Percentiles rank a stretch among this genome's conserved stretches.
These are phyloP conservation scores for Cunninghamia lanceolata DNA, from an alignment of 75 land plant genomes.

Conservation along the genomic window DNA sequence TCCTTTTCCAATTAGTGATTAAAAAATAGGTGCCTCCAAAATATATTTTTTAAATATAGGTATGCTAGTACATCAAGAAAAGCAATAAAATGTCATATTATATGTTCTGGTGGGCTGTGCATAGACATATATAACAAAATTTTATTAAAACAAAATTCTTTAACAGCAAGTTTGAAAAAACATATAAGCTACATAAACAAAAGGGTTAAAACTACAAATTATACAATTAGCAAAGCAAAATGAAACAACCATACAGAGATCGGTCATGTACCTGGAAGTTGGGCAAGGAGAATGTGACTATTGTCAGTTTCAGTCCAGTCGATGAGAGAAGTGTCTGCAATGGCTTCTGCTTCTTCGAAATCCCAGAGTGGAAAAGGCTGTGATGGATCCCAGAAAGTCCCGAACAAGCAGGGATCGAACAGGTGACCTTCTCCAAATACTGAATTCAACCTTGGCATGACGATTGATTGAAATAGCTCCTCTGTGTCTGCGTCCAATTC, in stretches of 20 bases:
- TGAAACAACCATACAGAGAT: not conserved
- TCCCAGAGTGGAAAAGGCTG: conserved; percentile 72
- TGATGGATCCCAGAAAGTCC: conserved; percentile 56
- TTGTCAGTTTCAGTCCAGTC: conserved; percentile 50
- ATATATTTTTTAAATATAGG: no score
- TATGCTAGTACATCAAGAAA: no score
- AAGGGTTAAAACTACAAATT: no score
- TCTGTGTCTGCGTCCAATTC: not conserved
- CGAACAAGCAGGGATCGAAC: conserved; percentile 54
- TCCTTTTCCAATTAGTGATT: no score
- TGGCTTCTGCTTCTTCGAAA: conserved; percentile 38
- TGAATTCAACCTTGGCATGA: not conserved
- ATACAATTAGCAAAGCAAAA: not conserved
- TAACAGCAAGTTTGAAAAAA: no score
- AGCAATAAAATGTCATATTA: no score
- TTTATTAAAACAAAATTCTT: no score
- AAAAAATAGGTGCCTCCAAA: no score
- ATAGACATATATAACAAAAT: no score
- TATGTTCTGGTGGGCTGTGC: no score
- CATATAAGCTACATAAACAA: no score
- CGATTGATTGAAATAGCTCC: not conserved
- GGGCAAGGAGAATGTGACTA: conserved; percentile 41
- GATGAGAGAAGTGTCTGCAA: conserved; percentile 14
- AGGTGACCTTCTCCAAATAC: conserved; percentile 44
- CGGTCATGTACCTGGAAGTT: conserved; percentile 40